Evolutionary conservation across 2,329 filamentous ascomycete species (phyloP).

Genomic region (Aplosporella prunicola): DNA sequence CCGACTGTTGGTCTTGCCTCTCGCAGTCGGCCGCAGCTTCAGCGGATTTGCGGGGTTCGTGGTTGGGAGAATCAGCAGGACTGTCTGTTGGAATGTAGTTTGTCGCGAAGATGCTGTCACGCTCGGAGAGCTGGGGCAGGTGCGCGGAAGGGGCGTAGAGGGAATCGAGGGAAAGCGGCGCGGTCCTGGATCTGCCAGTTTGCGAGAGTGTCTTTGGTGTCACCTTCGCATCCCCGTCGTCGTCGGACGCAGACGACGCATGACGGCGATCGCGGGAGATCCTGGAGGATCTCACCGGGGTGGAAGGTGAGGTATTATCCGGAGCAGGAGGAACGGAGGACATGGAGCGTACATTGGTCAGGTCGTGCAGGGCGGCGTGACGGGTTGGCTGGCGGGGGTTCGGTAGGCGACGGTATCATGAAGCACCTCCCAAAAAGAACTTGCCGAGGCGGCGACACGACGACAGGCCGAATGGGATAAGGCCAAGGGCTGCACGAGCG

Average conservation of each 20-base stretch:
- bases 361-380: constrained; percentile 14
- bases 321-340: constrained; percentile 29
- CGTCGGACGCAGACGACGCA: constrained; percentile 14
- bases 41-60: constrained; percentile 23
- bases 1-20: constrained; percentile 18
- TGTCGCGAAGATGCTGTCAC: constrained; percentile 55
- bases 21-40: constrained; percentile 15
- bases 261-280: constrained; percentile 17
- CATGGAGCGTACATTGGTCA: constrained; percentile 37
- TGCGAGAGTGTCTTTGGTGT: constrained; percentile 27
- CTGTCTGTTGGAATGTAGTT: constrained; percentile 47
- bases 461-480: constrained; percentile 2
- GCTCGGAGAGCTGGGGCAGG: constrained; percentile 48
- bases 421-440: constrained; percentile 2
- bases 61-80: constrained; percentile 29
- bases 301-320: constrained; percentile 30
- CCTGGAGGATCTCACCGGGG: constrained; percentile 30
- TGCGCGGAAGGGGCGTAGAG: constrained; percentile 29
- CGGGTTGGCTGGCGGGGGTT: constrained; percentile 27
- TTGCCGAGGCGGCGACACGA: constrained; percentile 1
- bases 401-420: constrained; percentile 9
- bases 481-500: background rate
- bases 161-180: constrained; percentile 23
- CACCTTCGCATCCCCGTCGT: constrained; percentile 15
- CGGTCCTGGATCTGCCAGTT: constrained; percentile 30